Base-by-base conservation (phyloP, 2,329 filamentous ascomycete species). In the Aspergillus sp. region DNA sequence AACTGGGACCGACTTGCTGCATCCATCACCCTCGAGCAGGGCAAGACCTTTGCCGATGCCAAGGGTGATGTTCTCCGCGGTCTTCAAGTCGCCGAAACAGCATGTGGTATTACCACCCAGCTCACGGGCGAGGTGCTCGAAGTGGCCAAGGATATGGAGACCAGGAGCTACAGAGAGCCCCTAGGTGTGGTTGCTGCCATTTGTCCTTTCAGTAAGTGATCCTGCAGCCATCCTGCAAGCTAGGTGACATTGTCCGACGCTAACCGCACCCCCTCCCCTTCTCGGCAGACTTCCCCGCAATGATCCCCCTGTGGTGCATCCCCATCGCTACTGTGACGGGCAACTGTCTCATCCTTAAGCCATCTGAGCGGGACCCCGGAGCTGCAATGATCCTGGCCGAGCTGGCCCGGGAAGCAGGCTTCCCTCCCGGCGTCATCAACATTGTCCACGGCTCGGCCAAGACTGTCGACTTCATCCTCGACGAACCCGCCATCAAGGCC, bases 61-160 rank as follows among this genome's bases (percentile, higher is more conserved):
- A 83, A 79, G 70, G 86, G 86, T 60, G 86, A 89, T 75, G 86
- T 89, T 48, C 81, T 88, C 32, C 82, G 86, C 70, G 86, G 86
- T 62, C 76, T 89, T 61, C 86, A 89, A 75, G 86, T 89, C 42
- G 86, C 86, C 6, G 86, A 89, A 77, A 88, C 85, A 5, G 84
- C 86, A 32, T 89, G 86, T 68, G 86, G 86, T 49, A 88, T 89
- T 71, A 87, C 86, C 2, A 87, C 84, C 1, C 86, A 88, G 73
- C 78, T 88, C 70, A 83, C 83, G 8, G 86, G 86, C 38, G 86
- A 88, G 74, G 83, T 89, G n/a, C 78, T 89, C 36, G 86, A 89
- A 75, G 86, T 89, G n/a, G 82, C 75, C 55, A 88, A 88, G 79
- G 86, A 89, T 68, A 89, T 89, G 86, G 86, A 89, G 78, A 89